A percentile compares a stretch with the other conserved stretches of the same genome.
Conservation (phyloP, 2,329 filamentous ascomycete genomes). For the Aspergillus fumigatiaffinis region DNA sequence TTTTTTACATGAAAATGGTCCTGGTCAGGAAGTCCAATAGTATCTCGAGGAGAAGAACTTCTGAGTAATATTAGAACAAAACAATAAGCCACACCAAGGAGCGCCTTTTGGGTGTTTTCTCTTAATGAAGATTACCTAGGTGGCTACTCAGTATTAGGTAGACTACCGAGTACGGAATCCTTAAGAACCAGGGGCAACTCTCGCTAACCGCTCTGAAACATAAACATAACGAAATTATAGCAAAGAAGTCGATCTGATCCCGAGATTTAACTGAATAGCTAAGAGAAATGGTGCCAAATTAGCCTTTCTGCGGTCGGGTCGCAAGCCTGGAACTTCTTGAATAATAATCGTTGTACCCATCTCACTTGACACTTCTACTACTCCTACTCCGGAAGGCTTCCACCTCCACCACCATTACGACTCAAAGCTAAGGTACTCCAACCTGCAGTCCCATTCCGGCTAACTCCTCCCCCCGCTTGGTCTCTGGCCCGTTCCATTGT, state of each 20-base stretch:
- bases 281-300: background rate
- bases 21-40: background rate
- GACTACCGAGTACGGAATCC: too few species aligned
- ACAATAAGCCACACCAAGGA: background rate
- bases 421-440: background rate
- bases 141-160: background rate
- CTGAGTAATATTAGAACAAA: background rate
- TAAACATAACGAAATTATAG: background rate
- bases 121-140: background rate
- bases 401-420: background rate
- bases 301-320: background rate
- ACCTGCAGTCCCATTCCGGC: background rate
- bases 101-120: background rate
- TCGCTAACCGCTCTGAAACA: background rate
- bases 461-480: conserved; percentile 1
- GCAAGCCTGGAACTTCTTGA: background rate
- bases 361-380: background rate
- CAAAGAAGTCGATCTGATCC: background rate
- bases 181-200: background rate
- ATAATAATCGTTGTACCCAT: background rate
- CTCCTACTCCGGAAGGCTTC: background rate
- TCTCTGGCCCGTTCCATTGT: background rate
- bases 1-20: background rate
- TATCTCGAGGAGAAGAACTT: background rate
- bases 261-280: background rate